Base-by-base conservation (phyloP, 306 rosid species). In the Cicer chorassanicum region DNA sequence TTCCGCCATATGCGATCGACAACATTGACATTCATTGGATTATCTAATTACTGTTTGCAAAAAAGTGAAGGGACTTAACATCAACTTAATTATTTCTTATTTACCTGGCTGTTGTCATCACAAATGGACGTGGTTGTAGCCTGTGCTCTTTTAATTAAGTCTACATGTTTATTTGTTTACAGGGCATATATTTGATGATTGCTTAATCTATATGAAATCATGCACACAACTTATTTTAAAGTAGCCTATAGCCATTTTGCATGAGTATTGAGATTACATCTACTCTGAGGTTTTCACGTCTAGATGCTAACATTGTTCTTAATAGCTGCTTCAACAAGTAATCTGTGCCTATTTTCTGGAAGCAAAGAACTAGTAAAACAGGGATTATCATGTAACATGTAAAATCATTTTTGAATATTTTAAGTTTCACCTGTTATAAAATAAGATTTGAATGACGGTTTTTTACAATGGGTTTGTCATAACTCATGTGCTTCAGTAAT, bases 391-490 rank as follows among this genome's bases (percentile, higher is more conserved):
- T 48, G 24, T 45, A 57, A 9, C 55, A 12, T 45, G 56, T 68
- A 14, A 48, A 64, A 45, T 40, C 16, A 15, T 57, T 13, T 70
- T 71, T 45, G 1, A 36, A 49, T 36, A 18, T 49, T 61, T 57
- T 40, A 46, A 19, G 55, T 39, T 41, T 14, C 45, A n/a, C 2
- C 34, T 49, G 34, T 68, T 15, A 19, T 60, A 48, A 40, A 74
- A 74, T 46, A 66, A 21, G 36, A 29, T 50, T 61, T 13, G 68
- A 63, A 61, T 15, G 65, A n/a, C 21, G 42, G 46, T 56, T 72
- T 56, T 46, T 65, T 73, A 13, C 40, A 19, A 73, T 21, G 51
- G 16, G 39, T 68, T 69, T 54, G 19, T 18, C 78, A 44, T 70
- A 6, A 42, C 38, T 36, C 44, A 16, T 56, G 56, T 48, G 76